Evolutionary conservation across 2,329 filamentous ascomycete genomes (phyloP).

Genomic region (Leptographium lundbergii): DNA sequence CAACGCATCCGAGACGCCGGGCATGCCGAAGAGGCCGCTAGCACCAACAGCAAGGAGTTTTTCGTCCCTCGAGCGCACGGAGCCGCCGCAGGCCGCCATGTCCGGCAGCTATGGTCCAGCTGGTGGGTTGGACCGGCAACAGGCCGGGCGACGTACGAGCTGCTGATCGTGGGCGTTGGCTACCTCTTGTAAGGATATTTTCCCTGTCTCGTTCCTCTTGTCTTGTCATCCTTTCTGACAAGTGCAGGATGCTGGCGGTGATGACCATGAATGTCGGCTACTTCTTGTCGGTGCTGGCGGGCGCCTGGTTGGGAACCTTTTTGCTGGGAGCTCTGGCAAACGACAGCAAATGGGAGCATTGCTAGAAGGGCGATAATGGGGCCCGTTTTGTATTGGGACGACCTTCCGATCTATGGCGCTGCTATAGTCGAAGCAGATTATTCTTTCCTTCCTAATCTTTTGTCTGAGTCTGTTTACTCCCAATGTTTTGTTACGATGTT

Average conservation of each 20-base stretch:
- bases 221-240: background rate
- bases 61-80: background rate
- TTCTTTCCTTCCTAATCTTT: too few species aligned
- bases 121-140: background rate
- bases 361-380: conserved; percentile 1
- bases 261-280: conserved; percentile 82
- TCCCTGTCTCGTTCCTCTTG: background rate
- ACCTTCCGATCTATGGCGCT: too few species aligned
- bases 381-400: background rate
- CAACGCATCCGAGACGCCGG: background rate
- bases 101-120: background rate
- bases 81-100: background rate
- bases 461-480: too few species aligned
- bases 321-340: conserved; percentile 53
- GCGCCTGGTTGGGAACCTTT: conserved; percentile 72
- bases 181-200: conserved; percentile 65
- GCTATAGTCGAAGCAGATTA: too few species aligned
- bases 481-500: too few species aligned
- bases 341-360: conserved; percentile 34
- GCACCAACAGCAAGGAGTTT: background rate
- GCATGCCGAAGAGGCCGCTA: background rate
- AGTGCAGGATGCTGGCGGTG: conserved; percentile 69
- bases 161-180: conserved; percentile 57
- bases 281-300: conserved; percentile 59
- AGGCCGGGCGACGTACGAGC: conserved; percentile 1